These are phyloP conservation scores for Clarireedia monteithiana DNA, from an alignment of 2,329 filamentous ascomycete species.

Conservation along the genomic window DNA sequence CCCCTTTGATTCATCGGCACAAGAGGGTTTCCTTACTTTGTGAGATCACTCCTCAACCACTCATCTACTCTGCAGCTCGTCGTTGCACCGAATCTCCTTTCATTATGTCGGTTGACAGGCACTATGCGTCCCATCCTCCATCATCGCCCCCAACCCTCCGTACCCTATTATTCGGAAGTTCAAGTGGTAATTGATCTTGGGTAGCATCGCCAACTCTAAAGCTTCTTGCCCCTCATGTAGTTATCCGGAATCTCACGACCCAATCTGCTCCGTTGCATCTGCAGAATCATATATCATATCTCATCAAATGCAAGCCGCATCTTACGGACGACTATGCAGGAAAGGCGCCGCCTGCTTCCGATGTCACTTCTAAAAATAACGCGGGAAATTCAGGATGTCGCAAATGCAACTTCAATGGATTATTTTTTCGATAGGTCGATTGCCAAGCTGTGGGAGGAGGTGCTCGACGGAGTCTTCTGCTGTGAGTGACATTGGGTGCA, in stretches of 20 bases:
- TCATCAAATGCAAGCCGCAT: background rate
- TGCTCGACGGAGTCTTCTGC: no score
- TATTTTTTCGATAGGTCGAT: no score
- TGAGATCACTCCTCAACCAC: background rate
- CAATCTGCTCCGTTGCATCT: background rate
- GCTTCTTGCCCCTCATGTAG: background rate
- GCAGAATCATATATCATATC: background rate
- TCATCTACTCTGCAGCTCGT: background rate
- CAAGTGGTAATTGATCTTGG: background rate
- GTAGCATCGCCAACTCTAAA: background rate
- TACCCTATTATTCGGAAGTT: background rate
- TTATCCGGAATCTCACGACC: background rate
- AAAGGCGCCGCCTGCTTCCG: conserved; percentile 2
- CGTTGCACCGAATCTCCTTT: background rate
- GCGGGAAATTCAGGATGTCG: no score
- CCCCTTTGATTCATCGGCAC: no score
- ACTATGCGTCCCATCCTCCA: background rate
- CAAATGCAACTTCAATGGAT: no score
- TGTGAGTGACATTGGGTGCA: no score
- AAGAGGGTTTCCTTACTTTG: no score
- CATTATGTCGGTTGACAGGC: background rate
- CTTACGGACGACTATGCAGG: background rate
- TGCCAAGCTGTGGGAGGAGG: background rate
- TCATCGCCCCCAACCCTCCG: background rate
- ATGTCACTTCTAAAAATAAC: background rate